A percentile compares a stretch with the other conserved stretches of the same genome.
Conservation (phyloP, 768 basidiomycete species). For the Macrolepiota fuliginosa region DNA sequence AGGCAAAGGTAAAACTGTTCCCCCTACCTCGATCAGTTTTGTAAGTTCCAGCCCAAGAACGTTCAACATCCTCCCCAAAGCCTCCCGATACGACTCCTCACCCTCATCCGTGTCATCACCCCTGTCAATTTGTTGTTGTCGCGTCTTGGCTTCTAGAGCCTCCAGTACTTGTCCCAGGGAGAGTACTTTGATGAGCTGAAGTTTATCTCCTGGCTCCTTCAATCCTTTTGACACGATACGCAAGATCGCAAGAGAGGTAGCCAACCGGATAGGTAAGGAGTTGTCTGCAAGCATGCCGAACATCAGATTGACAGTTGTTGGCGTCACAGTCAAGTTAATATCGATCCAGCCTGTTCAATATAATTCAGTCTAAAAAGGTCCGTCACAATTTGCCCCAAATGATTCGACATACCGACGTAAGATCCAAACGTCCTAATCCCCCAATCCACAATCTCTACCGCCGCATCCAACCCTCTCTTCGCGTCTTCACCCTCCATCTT, state of each 20-base stretch:
- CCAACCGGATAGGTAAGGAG: slow-evolving; percentile 76
- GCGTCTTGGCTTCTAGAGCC: slow-evolving; percentile 75
- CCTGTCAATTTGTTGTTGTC: slow-evolving; percentile 60
- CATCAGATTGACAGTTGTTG: slow-evolving; percentile 79
- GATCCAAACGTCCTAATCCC: slow-evolving; percentile 91
- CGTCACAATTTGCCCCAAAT: not conserved
- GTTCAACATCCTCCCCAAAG: slow-evolving; percentile 81
- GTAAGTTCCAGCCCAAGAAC: slow-evolving; percentile 78
- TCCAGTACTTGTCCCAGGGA: slow-evolving; percentile 81
- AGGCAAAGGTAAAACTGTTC: slow-evolving; percentile 20
- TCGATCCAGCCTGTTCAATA: slow-evolving; percentile 90
- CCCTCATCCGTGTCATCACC: slow-evolving; percentile 80
- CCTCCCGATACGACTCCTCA: slow-evolving; percentile 86
- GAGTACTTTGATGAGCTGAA: slow-evolving; percentile 87
- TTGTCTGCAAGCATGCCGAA: slow-evolving; percentile 80
- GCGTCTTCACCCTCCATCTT: slow-evolving; percentile 41
- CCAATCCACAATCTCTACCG: slow-evolving; percentile 84
- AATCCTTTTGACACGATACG: slow-evolving; percentile 91
- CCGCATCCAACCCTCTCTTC: slow-evolving; percentile 52
- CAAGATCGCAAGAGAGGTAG: slow-evolving; percentile 75
- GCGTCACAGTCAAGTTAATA: slow-evolving; percentile 93
- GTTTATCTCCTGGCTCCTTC: slow-evolving; percentile 86
- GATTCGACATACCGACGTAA: slow-evolving; percentile 77
- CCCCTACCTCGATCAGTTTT: slow-evolving; percentile 77
- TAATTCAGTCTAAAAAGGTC: not conserved